Base-by-base conservation (phyloP, 306 rosid species). In the Luffa acutangula region DNA sequence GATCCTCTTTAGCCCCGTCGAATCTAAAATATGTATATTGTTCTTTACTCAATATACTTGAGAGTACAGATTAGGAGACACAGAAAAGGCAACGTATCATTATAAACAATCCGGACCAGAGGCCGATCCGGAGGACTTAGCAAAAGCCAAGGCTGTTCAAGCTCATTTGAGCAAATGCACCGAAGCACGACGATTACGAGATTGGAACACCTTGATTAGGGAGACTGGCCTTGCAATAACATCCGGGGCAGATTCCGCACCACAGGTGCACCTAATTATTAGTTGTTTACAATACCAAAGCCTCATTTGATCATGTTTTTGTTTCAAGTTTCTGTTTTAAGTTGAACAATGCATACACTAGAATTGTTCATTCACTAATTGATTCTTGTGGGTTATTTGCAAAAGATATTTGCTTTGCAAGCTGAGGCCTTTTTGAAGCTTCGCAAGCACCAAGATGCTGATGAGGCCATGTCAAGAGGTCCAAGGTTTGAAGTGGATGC, bases 371-470 rank as follows among this genome's bases (percentile, higher is more conserved):
- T 18, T 33, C 17, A 59, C 57, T 77, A 34, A 78, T 52, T 34
- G 42, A 60, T 20, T 46, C 6, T 81, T 46, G 33, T 83, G 46
- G 62, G 43, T 62, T 33, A 33, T 31, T 9, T n/a, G 48, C 57
- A 65, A n/a, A 83, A 94, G 98, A 94, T 92, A 82, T 91, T 78
- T 83, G 87, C 90, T 48, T 59, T 94, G 81, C 93, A 92, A 91
- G 97, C 97, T 0, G 95, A 94, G 85, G 97, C 97, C 34, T 71
- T 89, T 37, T 49, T 92, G 83, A 94, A 87, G 88, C 93, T 94
- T 43, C 88, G 81, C 59, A 94, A 81, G 80, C 91, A 88, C 81
- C 89, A 94, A 80, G 97, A 94, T 31, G 97, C 97, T 9, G 95
- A 87, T 25, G 89, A 86, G 41, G 84, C 91, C 74, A 82, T 92